A percentile compares a stretch with the other conserved stretches of the same genome.
Evolutionary conservation across 2,329 filamentous ascomycete species (phyloP).

Genomic region (Lasiodiplodia theobromae): DNA sequence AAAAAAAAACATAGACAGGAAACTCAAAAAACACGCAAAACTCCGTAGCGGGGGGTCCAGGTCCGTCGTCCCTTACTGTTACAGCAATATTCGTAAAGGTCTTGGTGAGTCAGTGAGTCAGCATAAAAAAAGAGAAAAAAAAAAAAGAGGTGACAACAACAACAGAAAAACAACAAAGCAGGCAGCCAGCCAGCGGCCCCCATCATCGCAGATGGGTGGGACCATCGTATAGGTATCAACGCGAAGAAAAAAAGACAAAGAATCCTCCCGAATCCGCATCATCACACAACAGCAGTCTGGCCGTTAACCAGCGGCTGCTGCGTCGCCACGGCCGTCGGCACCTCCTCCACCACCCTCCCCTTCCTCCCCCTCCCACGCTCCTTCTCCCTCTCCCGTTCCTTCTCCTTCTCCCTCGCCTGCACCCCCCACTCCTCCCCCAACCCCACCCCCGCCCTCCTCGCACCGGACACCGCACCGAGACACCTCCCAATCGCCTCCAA

Average conservation of each 20-base stretch:
- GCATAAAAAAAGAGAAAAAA: not conserved
- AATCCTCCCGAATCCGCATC: not conserved
- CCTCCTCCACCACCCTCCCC: not conserved
- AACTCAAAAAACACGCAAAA: not conserved
- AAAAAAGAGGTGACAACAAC: no score
- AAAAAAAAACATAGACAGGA: not conserved
- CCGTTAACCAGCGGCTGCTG: no score
- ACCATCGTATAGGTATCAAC: no score
- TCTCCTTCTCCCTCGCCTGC: not conserved
- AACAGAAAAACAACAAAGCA: not conserved
- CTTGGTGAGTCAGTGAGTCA: not conserved
- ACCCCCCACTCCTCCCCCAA: slow-evolving; percentile 50
- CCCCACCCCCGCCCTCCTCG: slow-evolving; percentile 76
- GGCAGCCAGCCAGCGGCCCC: no score
- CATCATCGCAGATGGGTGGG: not conserved
- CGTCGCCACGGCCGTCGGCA: no score
- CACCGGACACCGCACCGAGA: slow-evolving; percentile 71
- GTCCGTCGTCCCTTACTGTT: not conserved
- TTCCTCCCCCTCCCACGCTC: not conserved
- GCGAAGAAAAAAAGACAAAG: no score
- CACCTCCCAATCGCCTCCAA: slow-evolving; percentile 80
- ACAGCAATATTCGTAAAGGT: not conserved
- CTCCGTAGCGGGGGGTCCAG: not conserved
- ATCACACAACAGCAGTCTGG: not conserved
- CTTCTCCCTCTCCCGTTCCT: not conserved